These are phyloP conservation scores for Clitopilus passeckerianus DNA, from an alignment of 768 basidiomycete species.

Conservation along the genomic window DNA sequence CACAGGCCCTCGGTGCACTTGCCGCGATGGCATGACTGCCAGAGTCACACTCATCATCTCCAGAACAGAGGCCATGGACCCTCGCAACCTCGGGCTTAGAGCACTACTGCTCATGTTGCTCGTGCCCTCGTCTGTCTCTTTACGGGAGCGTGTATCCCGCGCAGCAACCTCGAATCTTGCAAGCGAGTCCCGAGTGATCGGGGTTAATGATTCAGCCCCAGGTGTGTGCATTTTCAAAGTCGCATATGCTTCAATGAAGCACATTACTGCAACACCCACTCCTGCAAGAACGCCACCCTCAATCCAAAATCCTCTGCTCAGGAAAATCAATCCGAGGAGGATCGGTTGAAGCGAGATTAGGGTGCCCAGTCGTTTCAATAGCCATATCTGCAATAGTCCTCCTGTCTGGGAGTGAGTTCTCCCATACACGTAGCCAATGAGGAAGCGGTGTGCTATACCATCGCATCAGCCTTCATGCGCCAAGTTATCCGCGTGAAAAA, in stretches of 20 bases:
- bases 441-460: slow-evolving; percentile 69
- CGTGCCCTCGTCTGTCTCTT: slow-evolving; percentile 45
- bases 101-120: slow-evolving; percentile 42
- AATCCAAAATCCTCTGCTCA: slow-evolving; percentile 65
- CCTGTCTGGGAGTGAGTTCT: slow-evolving; percentile 73
- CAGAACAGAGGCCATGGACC: slow-evolving; percentile 76
- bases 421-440: slow-evolving; percentile 74
- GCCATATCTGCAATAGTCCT: slow-evolving; percentile 70
- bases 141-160: slow-evolving; percentile 24
- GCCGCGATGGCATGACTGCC: slow-evolving; percentile 64
- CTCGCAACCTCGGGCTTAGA: slow-evolving; percentile 43
- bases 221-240: slow-evolving; percentile 43
- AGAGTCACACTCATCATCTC: slow-evolving; percentile 83
- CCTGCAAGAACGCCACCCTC: slow-evolving; percentile 64
- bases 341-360: slow-evolving; percentile 69
- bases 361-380: slow-evolving; percentile 69
- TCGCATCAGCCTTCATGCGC: slow-evolving; percentile 1
- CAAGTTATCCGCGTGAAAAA: not conserved
- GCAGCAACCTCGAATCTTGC: slow-evolving; percentile 46
- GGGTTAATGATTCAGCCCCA: slow-evolving; percentile 43
- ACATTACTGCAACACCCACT: slow-evolving; percentile 44
- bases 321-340: slow-evolving; percentile 66
- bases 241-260: slow-evolving; percentile 61
- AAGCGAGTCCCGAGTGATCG: slow-evolving; percentile 54
- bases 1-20: slow-evolving; percentile 51